phyloP scores from a whole-genome alignment of 2,329 filamentous ascomycete genomes.

The Tolypocladium tundrense region DNA sequence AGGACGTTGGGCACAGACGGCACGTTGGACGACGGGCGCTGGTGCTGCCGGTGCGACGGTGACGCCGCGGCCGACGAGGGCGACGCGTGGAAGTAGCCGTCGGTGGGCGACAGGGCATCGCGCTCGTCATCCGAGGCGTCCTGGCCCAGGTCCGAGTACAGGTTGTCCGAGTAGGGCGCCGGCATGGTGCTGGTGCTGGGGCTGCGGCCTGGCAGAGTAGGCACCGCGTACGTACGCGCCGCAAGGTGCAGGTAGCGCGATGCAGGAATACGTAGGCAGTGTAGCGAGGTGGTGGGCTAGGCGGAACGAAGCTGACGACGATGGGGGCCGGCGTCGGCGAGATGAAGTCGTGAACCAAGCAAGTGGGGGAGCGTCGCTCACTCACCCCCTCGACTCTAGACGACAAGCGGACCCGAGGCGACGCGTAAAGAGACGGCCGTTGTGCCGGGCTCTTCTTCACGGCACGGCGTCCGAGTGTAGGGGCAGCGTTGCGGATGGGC shows the following conservation, averaged over 20 bases:
- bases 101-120: slow-evolving; percentile 36
- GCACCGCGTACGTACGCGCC: too few relatives aligned
- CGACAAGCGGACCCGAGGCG: neutral
- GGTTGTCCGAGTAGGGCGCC: slow-evolving; percentile 35
- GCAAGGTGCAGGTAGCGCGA: neutral
- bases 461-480: neutral
- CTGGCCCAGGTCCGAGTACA: slow-evolving; percentile 26
- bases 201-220: too few relatives aligned
- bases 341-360: neutral
- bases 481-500: neutral
- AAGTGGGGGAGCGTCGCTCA: too few relatives aligned
- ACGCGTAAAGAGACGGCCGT: neutral
- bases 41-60: slow-evolving; percentile 11
- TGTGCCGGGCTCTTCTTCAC: neutral
- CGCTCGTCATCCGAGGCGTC: slow-evolving; percentile 25
- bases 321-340: neutral
- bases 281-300: slow-evolving; percentile 1
- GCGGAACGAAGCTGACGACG: slow-evolving; percentile 1
- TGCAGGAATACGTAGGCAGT: neutral
- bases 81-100: slow-evolving; percentile 39
- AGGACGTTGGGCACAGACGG: slow-evolving; percentile 37
- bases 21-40: slow-evolving; percentile 21
- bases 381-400: too few relatives aligned
- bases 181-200: slow-evolving; percentile 23
- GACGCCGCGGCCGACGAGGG: slow-evolving; percentile 22